A percentile compares a stretch with the other conserved stretches of the same genome.
phyloP scores from a whole-genome alignment of 129 eudicot genomes.

The Gnaphalium uliginosum region DNA sequence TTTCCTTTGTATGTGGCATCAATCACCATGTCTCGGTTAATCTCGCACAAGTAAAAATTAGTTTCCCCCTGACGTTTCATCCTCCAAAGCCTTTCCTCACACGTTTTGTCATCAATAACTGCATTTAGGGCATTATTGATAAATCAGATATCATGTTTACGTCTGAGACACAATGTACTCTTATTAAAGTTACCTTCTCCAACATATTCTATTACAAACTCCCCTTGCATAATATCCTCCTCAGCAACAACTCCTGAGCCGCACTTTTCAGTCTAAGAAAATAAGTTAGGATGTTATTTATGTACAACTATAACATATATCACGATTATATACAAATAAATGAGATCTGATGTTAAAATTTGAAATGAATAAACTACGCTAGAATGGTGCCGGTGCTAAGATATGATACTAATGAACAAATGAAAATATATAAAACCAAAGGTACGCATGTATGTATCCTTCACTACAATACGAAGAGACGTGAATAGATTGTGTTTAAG shows the following conservation, averaged over 20 bases:
- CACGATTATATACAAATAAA: background rate
- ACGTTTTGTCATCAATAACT: constrained; percentile 97
- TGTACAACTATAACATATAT: background rate
- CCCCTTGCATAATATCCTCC: constrained; percentile 86
- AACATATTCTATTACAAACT: constrained; percentile 93
- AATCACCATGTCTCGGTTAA: constrained; percentile 98
- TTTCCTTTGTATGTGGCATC: constrained; percentile 98
- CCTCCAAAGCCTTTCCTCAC: constrained; percentile 94
- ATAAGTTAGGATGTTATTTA: constrained; percentile 25
- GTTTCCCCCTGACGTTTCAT: constrained; percentile 94
- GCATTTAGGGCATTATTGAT: constrained; percentile 30
- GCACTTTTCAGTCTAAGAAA: constrained; percentile 89
- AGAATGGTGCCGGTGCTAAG: background rate
- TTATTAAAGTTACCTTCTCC: constrained; percentile 76
- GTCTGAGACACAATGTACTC: constrained; percentile 1
- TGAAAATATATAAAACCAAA: background rate
- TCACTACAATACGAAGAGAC: background rate
- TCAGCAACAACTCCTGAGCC: constrained; percentile 96
- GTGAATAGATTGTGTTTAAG: background rate
- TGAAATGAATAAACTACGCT: background rate
- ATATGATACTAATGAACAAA: constrained; percentile 2
- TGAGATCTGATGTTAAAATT: constrained; percentile 8
- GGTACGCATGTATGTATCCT: background rate
- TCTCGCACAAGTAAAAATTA: constrained; percentile 93
- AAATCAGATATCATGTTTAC: constrained; percentile 3